phyloP scores from a whole-genome alignment of 1,139 yeast species.

The Geotrichum histeridarum region DNA sequence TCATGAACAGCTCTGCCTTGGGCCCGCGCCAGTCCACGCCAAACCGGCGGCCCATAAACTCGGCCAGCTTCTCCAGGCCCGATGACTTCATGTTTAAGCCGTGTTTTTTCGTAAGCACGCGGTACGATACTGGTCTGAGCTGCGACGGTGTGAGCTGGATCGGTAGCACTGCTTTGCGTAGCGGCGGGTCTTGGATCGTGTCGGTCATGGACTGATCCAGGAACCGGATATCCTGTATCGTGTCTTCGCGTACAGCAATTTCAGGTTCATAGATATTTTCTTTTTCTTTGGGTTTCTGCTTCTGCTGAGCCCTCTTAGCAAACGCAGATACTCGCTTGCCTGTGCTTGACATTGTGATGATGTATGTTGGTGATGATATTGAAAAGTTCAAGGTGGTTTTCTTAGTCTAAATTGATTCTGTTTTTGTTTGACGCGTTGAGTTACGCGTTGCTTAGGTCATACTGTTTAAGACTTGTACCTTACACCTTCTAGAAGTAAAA shows the following conservation, averaged over 20 bases:
- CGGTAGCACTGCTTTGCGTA: constrained; percentile 48
- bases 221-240: not conserved
- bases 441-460: constrained; percentile 1
- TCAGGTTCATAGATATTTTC: not conserved
- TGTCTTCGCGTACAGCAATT: constrained; percentile 2
- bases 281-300: constrained; percentile 1
- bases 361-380: not conserved
- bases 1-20: constrained; percentile 62
- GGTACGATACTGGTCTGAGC: constrained; percentile 83
- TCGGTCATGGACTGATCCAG: not conserved
- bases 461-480: not conserved
- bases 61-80: constrained; percentile 70
- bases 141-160: constrained; percentile 72
- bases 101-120: constrained; percentile 84
- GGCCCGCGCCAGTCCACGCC: constrained; percentile 85
- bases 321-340: constrained; percentile 15
- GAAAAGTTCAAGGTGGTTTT: not conserved
- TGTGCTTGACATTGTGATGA: constrained; percentile 3
- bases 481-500: not conserved
- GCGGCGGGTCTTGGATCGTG: constrained; percentile 2
- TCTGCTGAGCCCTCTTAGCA: constrained; percentile 14
- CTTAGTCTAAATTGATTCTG: not conserved
- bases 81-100: constrained; percentile 85
- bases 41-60: constrained; percentile 63
- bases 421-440: not conserved